Evolutionary conservation across 495 filamentous ascomycete genomes (phyloP), one percentile per base, ranked within the genome.

Genomic region (Penicillium antarcticum): DNA sequence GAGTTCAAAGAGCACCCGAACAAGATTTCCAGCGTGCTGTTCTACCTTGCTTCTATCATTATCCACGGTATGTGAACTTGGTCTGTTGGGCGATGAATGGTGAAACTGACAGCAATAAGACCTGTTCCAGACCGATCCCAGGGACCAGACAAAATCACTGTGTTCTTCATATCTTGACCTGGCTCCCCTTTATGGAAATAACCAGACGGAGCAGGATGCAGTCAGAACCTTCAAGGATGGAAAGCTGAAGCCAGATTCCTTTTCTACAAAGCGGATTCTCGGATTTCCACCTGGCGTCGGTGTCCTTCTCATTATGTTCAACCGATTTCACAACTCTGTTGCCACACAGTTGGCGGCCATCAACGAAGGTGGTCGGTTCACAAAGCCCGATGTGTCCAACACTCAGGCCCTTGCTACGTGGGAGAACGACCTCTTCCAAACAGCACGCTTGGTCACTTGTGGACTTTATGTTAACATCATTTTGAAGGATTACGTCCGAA

Each of bases 91-190:
- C 29, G 29, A 16, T 10, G 17, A 33, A 10, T 13, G 10, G 8
- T 36, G 12, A 32, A 6, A 35, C 65, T 77, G 29, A 75, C 45
- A 24, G 29, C 5, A 1, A 16, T 16, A 19, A 65, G 84, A 87
- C 58, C 63, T 82, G 12, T 87, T 87, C 65, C 75, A 83, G 49
- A 87, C 84, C 0, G 76, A 83, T 54, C 80, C 77, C 14, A 52
- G 56, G 0, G 77, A 87, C 57, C 64, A 58, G 23, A 79, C 71
- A 45, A 84, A 79, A 42, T 87, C 83, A 19, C 75, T 83, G 60
- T 92, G 88, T 0, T 94, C 89, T 1, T 91, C 88, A 0, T 96
- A 92, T 58, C 73, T 96, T 13, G 91, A 96, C 53, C 76, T 96
- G 11, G 79, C 86, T 2, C 91, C 91, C 0, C 78, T 96, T 3